Percentiles rank a stretch among this genome's conserved stretches.
Evolutionary conservation across 192 early-diverging fungal species (phyloP).

Genomic region (Diversispora epigaea): DNA sequence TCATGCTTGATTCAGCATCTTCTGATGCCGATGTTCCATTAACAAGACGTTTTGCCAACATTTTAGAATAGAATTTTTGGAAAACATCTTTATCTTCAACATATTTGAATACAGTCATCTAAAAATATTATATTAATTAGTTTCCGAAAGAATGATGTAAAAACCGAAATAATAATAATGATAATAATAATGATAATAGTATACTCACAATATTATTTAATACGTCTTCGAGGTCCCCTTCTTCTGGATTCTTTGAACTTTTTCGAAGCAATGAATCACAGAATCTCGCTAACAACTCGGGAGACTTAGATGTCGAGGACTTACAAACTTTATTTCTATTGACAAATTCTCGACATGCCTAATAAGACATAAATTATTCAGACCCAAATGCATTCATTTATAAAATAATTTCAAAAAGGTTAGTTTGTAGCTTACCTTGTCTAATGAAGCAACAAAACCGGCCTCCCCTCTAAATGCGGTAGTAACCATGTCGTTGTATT

Average conservation of each 20-base stretch:
- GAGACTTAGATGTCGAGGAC: slow-evolving; percentile 65
- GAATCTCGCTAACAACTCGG: slow-evolving; percentile 87
- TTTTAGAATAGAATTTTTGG: slow-evolving; percentile 94
- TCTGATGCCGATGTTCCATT: slow-evolving; percentile 84
- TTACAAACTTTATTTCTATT: slow-evolving; percentile 88
- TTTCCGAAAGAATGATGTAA: not conserved
- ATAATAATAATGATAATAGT: not conserved
- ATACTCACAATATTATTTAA: slow-evolving; percentile 70
- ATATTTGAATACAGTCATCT: slow-evolving; percentile 96
- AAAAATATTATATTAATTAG: not conserved
- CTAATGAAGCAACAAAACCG: slow-evolving; percentile 86
- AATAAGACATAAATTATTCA: not conserved
- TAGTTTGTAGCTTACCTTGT: slow-evolving; percentile 58
- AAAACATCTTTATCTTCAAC: slow-evolving; percentile 98
- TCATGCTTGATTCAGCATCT: slow-evolving; percentile 94
- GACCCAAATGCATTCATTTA: not conserved
- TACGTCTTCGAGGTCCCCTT: slow-evolving; percentile 67
- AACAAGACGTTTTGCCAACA: slow-evolving; percentile 91
- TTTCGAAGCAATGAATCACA: slow-evolving; percentile 88
- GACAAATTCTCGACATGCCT: slow-evolving; percentile 85
- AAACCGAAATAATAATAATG: not conserved
- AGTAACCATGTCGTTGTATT: slow-evolving; percentile 78
- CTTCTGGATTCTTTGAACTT: slow-evolving; percentile 75
- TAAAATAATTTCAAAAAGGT: not conserved
- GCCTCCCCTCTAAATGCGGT: slow-evolving; percentile 80